Conservation (phyloP, 1,284 basidiomycete genomes). For the Cutaneotrichosporon dermatis region DNA sequence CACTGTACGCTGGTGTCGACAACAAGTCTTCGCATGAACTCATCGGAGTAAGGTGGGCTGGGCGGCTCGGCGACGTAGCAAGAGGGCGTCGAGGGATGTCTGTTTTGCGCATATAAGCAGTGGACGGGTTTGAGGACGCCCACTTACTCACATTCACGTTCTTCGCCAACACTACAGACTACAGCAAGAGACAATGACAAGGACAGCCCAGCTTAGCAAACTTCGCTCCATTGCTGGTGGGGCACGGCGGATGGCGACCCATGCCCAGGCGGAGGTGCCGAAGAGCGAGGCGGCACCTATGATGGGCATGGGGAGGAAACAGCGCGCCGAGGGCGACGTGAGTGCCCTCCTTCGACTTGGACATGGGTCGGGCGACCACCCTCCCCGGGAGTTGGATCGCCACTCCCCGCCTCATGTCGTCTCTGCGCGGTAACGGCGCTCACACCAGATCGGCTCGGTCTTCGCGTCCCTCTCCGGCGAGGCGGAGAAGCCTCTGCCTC, state of each 20-base stretch:
- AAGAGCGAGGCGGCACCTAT: neutral
- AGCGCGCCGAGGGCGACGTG: constrained; percentile 20
- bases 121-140: no score
- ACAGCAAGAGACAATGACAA: neutral
- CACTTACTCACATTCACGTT: no score
- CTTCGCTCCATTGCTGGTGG: neutral
- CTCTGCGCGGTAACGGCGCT: neutral
- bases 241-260: neutral
- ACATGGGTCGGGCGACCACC: no score
- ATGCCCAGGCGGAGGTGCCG: neutral
- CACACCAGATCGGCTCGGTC: constrained; percentile 55
- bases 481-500: constrained; percentile 52
- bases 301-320: constrained; percentile 10
- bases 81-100: no score
- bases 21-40: no score
- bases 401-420: no score
- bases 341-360: neutral
- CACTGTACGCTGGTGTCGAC: no score
- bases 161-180: no score
- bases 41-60: no score
- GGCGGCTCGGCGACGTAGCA: no score
- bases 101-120: no score
- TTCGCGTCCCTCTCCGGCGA: constrained; percentile 58
- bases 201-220: neutral
- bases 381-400: no score